Evolutionary conservation across 2,329 filamentous ascomycete genomes (phyloP), one percentile per base, ranked within the genome.

Genomic region (Colletotrichum chrysophilum): DNA sequence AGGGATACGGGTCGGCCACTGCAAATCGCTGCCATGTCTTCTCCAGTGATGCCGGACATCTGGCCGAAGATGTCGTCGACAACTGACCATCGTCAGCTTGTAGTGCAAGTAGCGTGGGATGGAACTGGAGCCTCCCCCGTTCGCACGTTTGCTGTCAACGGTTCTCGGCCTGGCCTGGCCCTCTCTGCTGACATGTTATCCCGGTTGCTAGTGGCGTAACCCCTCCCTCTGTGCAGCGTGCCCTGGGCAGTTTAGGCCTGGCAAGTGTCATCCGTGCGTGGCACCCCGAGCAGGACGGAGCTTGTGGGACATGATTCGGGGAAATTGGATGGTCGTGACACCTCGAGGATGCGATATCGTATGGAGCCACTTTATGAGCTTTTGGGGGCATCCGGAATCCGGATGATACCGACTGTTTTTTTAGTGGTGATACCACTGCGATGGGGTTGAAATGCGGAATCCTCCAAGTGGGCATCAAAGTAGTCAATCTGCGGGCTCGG

Each of bases 221-320:
- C 16, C 48, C 38, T 34, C 30, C 18, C 52, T 32, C 52, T n/a
- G 36, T 24, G 38, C 18, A 32, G 36, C 66, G 24, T 61, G 21
- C 55, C 55, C 55, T 14, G 18, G 36, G 43, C 43, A 52, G 43
- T 52, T 52, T 52, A 52, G 32, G 28, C 60, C 60, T 70, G 68
- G 30, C 56, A 56, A 68, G 69, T 64, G 64, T 28, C 70, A 75
- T 75, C 73, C 64, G 73, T 75, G 73, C 73, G 64, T 75, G 43
- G 36, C 65, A 32, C 65, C 56, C 43, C 38, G 60, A 61, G 58
- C 8, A 52, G 28, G 48, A 67, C 73, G 70, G 62, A 73, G 58
- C 64, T 58, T 73, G 73, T 75, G 73, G 70, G 58, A 75, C 70
- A 75, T 75, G 73, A 75, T 73, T 75, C 73, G 73, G 73, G 73